These are phyloP conservation scores for Zostera marina DNA, from an alignment of 116 monocot species.

Conservation along the genomic window DNA sequence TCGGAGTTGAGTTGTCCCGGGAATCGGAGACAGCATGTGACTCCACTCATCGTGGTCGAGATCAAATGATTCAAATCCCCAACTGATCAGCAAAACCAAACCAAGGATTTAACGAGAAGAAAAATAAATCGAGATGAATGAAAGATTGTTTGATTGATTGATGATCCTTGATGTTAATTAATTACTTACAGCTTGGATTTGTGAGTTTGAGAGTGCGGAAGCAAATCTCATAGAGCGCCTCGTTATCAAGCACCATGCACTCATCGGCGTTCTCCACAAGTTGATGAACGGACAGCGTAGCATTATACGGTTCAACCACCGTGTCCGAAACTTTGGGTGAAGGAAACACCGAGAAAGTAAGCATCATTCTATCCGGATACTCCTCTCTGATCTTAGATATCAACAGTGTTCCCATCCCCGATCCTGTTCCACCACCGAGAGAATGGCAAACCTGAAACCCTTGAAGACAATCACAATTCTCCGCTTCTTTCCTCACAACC, in stretches of 20 bases:
- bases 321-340: constrained; percentile 24
- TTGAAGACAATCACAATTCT: constrained; percentile 80
- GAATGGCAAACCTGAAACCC: constrained; percentile 26
- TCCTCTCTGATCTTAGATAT: constrained; percentile 24
- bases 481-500: constrained; percentile 70
- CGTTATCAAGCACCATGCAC: constrained; percentile 18
- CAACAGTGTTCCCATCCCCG: constrained; percentile 20
- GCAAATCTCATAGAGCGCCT: constrained; percentile 16
- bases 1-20: constrained; percentile 91
- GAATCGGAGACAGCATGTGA: constrained; percentile 78
- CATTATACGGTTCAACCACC: constrained; percentile 25
- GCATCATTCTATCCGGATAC: constrained; percentile 22
- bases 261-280: constrained; percentile 18
- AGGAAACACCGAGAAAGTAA: constrained; percentile 22
- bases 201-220: constrained; percentile 18
- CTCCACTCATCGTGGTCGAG: constrained; percentile 44
- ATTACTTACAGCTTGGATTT: constrained; percentile 15
- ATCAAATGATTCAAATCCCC: constrained; percentile 49
- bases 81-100: constrained; percentile 14
- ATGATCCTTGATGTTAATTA: no score
- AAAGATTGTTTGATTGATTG: no score
- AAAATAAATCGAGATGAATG: background rate
- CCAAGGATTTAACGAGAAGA: background rate
- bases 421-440: constrained; percentile 17
- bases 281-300: constrained; percentile 25